Percentiles rank a stretch among this genome's conserved stretches.
These are phyloP conservation scores for Hylodesmum podocarpum DNA, from an alignment of 306 rosid genomes.

Conservation along the genomic window DNA sequence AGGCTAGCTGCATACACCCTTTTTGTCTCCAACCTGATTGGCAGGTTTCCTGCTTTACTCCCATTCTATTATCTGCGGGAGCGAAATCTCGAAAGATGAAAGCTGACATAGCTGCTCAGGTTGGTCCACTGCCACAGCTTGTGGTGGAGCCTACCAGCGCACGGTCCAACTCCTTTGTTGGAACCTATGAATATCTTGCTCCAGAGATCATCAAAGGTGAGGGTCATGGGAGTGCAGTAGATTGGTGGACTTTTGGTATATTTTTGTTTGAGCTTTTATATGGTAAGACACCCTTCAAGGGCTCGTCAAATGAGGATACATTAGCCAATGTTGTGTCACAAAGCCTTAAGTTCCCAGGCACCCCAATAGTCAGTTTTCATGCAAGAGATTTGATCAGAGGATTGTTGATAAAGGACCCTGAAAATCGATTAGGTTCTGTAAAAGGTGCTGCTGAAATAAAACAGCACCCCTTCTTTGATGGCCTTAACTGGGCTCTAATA, in stretches of 20 bases:
- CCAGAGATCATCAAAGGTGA: slow-evolving; percentile 90
- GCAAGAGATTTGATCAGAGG: slow-evolving; percentile 91
- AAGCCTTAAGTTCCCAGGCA: slow-evolving; percentile 81
- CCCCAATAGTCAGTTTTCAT: slow-evolving; percentile 83
- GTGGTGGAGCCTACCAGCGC: slow-evolving; percentile 90
- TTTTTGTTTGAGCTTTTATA: slow-evolving; percentile 85
- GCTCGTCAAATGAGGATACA: slow-evolving; percentile 79
- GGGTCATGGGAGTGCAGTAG: slow-evolving; percentile 91
- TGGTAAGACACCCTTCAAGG: slow-evolving; percentile 95
- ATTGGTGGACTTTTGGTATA: slow-evolving; percentile 99
- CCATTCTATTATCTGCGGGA: slow-evolving; percentile 62
- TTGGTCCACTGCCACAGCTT: slow-evolving; percentile 79
- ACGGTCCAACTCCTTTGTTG: slow-evolving; percentile 92
- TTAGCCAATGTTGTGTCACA: slow-evolving; percentile 74
- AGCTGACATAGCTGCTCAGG: slow-evolving; percentile 64
- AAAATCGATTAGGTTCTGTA: slow-evolving; percentile 82
- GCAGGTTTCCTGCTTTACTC: slow-evolving; percentile 97
- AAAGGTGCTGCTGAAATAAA: slow-evolving; percentile 96
- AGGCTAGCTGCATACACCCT: slow-evolving; percentile 87
- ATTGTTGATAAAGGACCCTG: slow-evolving; percentile 82
- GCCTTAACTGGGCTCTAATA: slow-evolving; percentile 96
- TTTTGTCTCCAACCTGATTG: slow-evolving; percentile 97
- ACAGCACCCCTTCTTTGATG: slow-evolving; percentile 91
- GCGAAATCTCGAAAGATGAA: slow-evolving; percentile 78
- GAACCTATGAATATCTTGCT: slow-evolving; percentile 97